Evolutionary conservation across 352 stramenopile species (phyloP), one percentile per base, ranked within the genome.

Genomic region (Pythium oligandrum): DNA sequence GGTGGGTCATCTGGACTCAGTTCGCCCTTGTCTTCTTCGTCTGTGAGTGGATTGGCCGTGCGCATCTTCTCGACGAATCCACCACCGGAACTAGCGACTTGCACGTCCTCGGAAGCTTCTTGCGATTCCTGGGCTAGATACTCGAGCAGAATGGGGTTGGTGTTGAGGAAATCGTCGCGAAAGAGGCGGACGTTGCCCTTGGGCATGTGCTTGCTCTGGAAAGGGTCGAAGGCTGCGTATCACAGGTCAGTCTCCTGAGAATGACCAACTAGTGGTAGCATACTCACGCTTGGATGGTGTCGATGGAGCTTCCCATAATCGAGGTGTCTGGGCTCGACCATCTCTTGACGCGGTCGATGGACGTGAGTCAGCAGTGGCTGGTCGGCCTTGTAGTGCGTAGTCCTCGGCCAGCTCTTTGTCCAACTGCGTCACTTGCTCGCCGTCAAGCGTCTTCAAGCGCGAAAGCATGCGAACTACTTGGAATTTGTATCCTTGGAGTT

Each of bases 151-250:
- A 93, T 93, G 1, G 83, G 69, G 47, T 90, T 73, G 55, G 86
- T 93, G 54, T 93, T 93, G 47, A 93, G 60, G 38, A 89, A 93
- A 40, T 93, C 80, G 56, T 93, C 83, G 11, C 80, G 83, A 49
- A 93, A 93, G 40, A 93, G 65, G 6, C 82, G 83, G 12, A 91
- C 83, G 36, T 88, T 86, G 38, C 83, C 83, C 26, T 71, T 75
- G 3, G 77, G 77, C 80, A 90, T 90, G 42, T 79, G 64, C 4
- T 63, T 67, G 48, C 66, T 85, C 4, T 51, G 50, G 52, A 90
- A 88, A 9, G 80, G 66, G 51, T 87, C 71, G 30, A 71, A 71
- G 17, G 51, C 71, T 78, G 31, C 8, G 47, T 10, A 48, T 30
- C 6, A 11, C 9, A 12, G 32, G 9, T n/a, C 26, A 26, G 7